These are phyloP conservation scores for Leccinum aurantiacum DNA, from an alignment of 768 basidiomycete species.

Conservation along the genomic window DNA sequence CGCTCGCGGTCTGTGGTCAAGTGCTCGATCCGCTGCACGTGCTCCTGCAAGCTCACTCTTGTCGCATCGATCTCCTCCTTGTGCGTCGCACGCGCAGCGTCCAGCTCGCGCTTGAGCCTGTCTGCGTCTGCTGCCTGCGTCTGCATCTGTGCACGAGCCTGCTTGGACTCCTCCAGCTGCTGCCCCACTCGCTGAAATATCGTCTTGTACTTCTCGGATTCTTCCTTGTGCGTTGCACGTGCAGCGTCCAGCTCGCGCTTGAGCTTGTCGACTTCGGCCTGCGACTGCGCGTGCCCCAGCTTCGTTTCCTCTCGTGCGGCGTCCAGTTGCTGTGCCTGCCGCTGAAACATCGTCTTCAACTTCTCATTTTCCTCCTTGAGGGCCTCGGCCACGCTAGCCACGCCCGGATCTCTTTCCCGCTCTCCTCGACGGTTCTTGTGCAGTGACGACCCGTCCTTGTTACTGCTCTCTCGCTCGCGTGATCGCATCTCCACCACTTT, in stretches of 20 bases:
- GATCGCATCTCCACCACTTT: constrained; percentile 21
- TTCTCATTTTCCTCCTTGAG: constrained; percentile 29
- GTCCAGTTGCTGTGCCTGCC: constrained; percentile 17
- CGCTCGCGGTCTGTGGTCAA: constrained; percentile 28
- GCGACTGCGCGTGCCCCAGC: constrained; percentile 10
- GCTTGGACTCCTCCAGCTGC: constrained; percentile 19
- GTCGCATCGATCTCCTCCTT: constrained; percentile 19
- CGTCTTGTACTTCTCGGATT: constrained; percentile 25
- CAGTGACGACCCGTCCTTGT: constrained; percentile 13
- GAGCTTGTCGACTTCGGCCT: constrained; percentile 14
- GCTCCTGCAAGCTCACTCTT: constrained; percentile 19
- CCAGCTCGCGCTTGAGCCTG: constrained; percentile 15
- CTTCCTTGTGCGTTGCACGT: constrained; percentile 10
- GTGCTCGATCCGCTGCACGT: constrained; percentile 20
- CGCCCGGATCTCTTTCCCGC: constrained; percentile 11
- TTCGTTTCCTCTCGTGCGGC: constrained; percentile 12
- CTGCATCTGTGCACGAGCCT: constrained; percentile 8
- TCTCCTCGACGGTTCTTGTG: constrained; percentile 19
- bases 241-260: constrained; percentile 14
- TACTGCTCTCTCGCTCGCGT: constrained; percentile 12
- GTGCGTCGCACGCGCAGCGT: constrained; percentile 1
- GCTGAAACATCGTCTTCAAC: constrained; percentile 20
- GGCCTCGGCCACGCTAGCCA: constrained; percentile 1
- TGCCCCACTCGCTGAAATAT: constrained; percentile 19
- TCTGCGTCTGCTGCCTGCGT: constrained; percentile 12